Base-by-base conservation (phyloP, 495 filamentous ascomycete species). In the Glutinoglossum americanum region DNA sequence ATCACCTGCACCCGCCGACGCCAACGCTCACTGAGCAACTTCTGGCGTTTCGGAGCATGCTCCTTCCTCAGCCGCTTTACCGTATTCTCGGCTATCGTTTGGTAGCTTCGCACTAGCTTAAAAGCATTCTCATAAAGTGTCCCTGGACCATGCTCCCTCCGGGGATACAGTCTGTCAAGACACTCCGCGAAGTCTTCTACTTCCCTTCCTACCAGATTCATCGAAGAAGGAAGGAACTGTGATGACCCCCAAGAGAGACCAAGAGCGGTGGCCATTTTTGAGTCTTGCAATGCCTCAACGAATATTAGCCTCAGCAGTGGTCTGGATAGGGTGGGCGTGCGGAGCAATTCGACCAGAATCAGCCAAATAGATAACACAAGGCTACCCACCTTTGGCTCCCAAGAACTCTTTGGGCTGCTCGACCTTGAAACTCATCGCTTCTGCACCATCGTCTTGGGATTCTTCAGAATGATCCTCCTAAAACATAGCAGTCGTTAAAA, bases 141-240 rank as follows among this genome's bases (percentile, higher is more conserved):
- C 41, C 53, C 53, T 0, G 57, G 53, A 47, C 60, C 57, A 10
- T 45, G 45, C 19, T 58, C 56, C 57, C 62, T 63, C 28, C 56
- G 58, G 15, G 62, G 57, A 8, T 49, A 75, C 45, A 81, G 79
- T 45, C 72, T 71, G 62, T 83, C 80, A n/a, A 84, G 68, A 60
- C 72, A 72, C 59, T 80, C 73, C n/a, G 81, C 81, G 60, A 84
- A 84, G 23, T 71, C 72, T 62, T 83, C 77, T 54, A 83, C 76
- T 62, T 84, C 80, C 55, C 73, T 74, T 55, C 76, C 77, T 41
- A 81, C 75, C 6, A 77, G 74, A 59, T 80, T 78, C 54, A 76
- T 78, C 21, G 76, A 74, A n/a, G 69, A 69, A 61, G 73, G 76
- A 59, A 81, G 32, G 13, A 30, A 45, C 9, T 57, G 55, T 10